Evolutionary conservation across 2,329 filamentous ascomycete genomes (phyloP).

Genomic region (Beauveria sp.): DNA sequence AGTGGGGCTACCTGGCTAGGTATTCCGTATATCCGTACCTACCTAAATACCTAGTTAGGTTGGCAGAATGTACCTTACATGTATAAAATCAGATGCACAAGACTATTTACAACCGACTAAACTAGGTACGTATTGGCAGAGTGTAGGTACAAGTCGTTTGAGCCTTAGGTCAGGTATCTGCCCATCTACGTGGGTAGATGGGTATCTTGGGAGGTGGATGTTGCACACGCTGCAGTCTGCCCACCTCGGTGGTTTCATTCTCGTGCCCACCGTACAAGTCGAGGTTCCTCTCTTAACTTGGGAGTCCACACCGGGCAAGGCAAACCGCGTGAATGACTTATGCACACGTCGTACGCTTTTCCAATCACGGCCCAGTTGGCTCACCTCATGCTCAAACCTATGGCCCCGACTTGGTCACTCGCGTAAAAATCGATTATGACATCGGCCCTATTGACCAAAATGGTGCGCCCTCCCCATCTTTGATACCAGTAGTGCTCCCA

Average conservation of each 20-base stretch:
- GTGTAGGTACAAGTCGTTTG: background rate
- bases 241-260: background rate
- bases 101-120: too few relatives aligned
- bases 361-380: background rate
- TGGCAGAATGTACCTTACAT: too few relatives aligned
- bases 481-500: background rate
- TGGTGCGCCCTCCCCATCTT: background rate
- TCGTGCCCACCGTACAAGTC: background rate
- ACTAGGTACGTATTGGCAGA: too few relatives aligned
- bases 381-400: background rate
- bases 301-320: background rate
- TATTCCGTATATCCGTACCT: background rate
- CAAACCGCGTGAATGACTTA: background rate
- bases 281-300: background rate
- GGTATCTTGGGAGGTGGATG: too few relatives aligned
- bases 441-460: slow-evolving; percentile 3
- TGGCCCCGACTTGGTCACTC: background rate
- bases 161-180: too few relatives aligned
- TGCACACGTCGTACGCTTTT: background rate
- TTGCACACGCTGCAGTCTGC: too few relatives aligned
- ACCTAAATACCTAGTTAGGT: too few relatives aligned
- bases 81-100: too few relatives aligned
- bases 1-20: background rate
- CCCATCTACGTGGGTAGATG: background rate
- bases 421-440: slow-evolving; percentile 2